Evolutionary conservation across 192 early-diverging fungal species (phyloP), one percentile per base, ranked within the genome.

Genomic region (Linnemannia elongata): DNA sequence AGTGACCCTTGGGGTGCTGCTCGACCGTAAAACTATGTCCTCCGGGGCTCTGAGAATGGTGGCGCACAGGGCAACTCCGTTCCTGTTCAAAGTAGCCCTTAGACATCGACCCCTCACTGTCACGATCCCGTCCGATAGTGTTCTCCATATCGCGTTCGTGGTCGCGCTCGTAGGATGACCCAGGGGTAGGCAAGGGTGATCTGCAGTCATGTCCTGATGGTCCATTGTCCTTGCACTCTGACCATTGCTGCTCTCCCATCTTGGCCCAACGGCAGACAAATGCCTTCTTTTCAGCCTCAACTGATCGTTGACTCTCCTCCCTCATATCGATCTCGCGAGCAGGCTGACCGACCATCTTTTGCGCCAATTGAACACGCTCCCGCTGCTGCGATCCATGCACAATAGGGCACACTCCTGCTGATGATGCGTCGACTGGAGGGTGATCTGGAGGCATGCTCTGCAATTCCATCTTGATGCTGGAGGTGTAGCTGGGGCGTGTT

Each of bases 361-460:
- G 85, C 20, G 45, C 55, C 39, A 75, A 74, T 9, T 79, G 81
- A 18, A 76, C 36, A 17, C 79, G 87, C 24, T 79, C 81, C 15
- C 77, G 77, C 39, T 83, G 87, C 72, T 74, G 70, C 9, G 75
- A 77, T 36, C 85, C 85, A 76, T 87, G 85, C 0, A 87, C 85
- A 75, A 87, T 81, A 20, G 85, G 85, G 38, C 85, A 87, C 1
- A 87, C 85, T 36, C 85, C 85, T 36, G 63, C 45, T 0, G 82
- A 78, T 1, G 82, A 78, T 35, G 79, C 75, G 15, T 87, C 85
- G 30, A 87, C 73, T 2, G 79, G 18, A 4, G 85, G 85, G n/a
- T 87, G 85, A 47, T 87, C 85, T 74, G 85, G 85, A 35, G 85
- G 85, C 85, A 87, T 87, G 7, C 47, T 78, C 72, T 87, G 79